phyloP scores from a whole-genome alignment of 805 yeast species.

The Kluyveromyces siamensis region DNA sequence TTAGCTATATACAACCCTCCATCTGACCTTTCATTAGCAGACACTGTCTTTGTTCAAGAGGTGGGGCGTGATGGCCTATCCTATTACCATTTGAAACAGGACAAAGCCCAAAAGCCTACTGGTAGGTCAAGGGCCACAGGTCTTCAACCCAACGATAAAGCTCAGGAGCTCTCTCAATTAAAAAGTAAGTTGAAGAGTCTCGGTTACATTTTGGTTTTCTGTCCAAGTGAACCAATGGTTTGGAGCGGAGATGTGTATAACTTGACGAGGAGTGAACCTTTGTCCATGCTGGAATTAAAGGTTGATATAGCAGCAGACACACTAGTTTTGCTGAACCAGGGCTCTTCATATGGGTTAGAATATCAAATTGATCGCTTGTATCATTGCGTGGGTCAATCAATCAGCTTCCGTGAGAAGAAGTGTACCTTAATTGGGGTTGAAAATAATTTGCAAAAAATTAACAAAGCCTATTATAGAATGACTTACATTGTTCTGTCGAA shows the following conservation, averaged over 20 bases:
- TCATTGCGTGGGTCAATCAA: conserved; percentile 46
- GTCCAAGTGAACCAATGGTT: conserved; percentile 75
- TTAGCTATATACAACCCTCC: conserved; percentile 18
- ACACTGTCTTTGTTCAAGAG: conserved; percentile 23
- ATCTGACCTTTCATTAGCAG: conserved; percentile 16
- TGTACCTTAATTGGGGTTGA: conserved; percentile 70
- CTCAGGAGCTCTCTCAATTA: conserved; percentile 17
- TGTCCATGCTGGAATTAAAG: conserved; percentile 25
- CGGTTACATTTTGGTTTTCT: conserved; percentile 63
- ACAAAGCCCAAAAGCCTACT: conserved; percentile 17
- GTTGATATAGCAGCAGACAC: conserved; percentile 13
- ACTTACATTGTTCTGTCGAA: conserved; percentile 57
- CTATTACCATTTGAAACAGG: conserved; percentile 18
- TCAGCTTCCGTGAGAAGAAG: conserved; percentile 49
- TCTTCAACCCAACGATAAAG: conserved; percentile 15
- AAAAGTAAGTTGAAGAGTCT: conserved; percentile 24
- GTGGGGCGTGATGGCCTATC: conserved; percentile 21
- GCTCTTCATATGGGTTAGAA: conserved; percentile 51
- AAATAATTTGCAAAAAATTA: conserved; percentile 56
- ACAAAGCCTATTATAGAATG: conserved; percentile 59
- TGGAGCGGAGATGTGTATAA: conserved; percentile 82
- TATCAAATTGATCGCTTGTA: conserved; percentile 48
- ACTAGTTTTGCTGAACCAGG: conserved; percentile 33
- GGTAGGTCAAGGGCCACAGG: conserved; percentile 6
- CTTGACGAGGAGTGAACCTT: conserved; percentile 28